Base-by-base conservation (phyloP, 768 basidiomycete species). In the Goffeauzyma gilvescens region DNA sequence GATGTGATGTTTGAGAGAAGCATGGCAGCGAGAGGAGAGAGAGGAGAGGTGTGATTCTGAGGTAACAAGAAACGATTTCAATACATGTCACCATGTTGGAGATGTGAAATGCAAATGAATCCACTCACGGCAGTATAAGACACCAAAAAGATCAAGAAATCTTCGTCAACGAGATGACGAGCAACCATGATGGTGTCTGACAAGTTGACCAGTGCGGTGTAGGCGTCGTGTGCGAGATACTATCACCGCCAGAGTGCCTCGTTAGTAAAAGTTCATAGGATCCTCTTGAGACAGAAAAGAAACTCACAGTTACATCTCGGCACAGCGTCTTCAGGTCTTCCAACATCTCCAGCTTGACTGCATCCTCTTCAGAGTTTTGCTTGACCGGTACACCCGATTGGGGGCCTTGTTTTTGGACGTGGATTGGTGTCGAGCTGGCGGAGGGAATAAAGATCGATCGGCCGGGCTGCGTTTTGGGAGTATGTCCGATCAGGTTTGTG, bases 1-100 rank as follows among this genome's bases (percentile, higher is more conserved):
- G 80, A 72, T 7, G 85, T 81, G 25, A 93, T 67, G 66, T 96
- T 96, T n/a, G 87, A 90, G 8, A 96, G 71, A 1, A 95, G 70
- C 90, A 96, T 96, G n/a, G 84, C 73, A 3, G 87, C 85, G 15
- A 96, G 75, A 68, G 95, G 89, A 25, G 86, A 85, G 21, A 95
- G 78, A 44, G 79, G 75, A 8, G 89, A 76, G 47, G 79, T 75
- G n/a, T 83, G 79, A 63, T 86, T 81, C 87, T 95, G 53, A 7
- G 4, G 23, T 5, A 13, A 10, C 6, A 38, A 35, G 34, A 6
- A 28, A n/a, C 18, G 12, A 15, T 4, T 36, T 39, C 27, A 10
- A 4, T 33, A 9, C 20, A 9, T 27, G 15, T 22, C 9, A 15
- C n/a, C n/a, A n/a, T 6, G 14, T 33, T 14, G 10, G 7, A 13